Evolutionary conservation across 768 basidiomycete genomes (phyloP).

Genomic region (Tulasnella sp.): DNA sequence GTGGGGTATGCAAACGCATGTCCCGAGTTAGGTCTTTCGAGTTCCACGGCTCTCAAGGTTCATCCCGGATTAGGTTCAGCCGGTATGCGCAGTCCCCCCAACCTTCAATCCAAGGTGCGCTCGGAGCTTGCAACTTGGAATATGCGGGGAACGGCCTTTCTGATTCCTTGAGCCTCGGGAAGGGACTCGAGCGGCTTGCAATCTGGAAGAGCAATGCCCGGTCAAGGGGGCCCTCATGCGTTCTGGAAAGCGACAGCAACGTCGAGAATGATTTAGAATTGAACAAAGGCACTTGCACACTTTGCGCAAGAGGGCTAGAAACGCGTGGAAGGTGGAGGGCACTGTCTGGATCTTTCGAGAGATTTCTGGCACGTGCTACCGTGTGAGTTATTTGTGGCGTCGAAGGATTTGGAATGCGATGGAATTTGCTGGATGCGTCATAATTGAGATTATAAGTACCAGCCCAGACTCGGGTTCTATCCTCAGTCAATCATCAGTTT

Average conservation of each 20-base stretch:
- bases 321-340: neutral
- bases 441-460: neutral
- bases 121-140: neutral
- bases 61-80: neutral
- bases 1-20: neutral
- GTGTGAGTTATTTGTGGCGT: constrained; percentile 5
- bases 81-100: neutral
- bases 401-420: constrained; percentile 12
- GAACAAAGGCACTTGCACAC: neutral
- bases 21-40: neutral
- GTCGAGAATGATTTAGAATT: neutral
- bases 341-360: neutral
- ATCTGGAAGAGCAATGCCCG: neutral
- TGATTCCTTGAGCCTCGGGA: neutral
- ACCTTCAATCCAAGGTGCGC: neutral
- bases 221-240: neutral
- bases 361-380: neutral
- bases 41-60: neutral
- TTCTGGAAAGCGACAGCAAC: neutral
- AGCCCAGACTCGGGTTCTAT: neutral
- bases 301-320: neutral
- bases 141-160: neutral
- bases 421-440: constrained; percentile 12
- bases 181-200: neutral
- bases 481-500: neutral